These are phyloP conservation scores for Thuidium tamariscinum DNA, from an alignment of 225 moss, liverwort and hornwort genomes.

Conservation along the genomic window DNA sequence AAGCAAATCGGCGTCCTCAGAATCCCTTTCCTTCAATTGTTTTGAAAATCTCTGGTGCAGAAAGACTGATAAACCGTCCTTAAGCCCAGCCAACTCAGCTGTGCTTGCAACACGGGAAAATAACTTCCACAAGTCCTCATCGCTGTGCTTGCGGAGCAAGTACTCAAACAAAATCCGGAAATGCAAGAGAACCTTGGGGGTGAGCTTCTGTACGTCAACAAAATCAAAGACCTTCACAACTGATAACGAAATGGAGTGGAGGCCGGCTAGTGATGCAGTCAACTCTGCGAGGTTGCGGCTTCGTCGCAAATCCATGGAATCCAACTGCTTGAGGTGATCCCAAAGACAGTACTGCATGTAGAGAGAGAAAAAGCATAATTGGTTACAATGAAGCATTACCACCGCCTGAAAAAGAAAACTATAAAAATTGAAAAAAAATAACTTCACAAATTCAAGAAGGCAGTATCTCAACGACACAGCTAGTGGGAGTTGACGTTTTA, in stretches of 20 bases:
- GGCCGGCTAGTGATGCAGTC: constrained; percentile 50
- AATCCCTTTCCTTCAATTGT: not conserved
- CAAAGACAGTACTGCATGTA: constrained; percentile 74
- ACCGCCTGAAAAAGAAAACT: too few species aligned
- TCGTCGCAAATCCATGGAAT: constrained; percentile 67
- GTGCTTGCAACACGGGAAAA: constrained; percentile 74
- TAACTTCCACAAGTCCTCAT: constrained; percentile 61
- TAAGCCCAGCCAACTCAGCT: constrained; percentile 45
- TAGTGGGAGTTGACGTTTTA: not conserved
- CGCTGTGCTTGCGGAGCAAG: constrained; percentile 41
- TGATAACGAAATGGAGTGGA: constrained; percentile 60
- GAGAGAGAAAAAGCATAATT: not conserved
- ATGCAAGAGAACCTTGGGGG: constrained; percentile 68
- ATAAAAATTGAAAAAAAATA: not conserved
- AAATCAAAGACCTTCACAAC: constrained; percentile 88
- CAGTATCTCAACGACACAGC: not conserved
- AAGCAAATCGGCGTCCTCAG: constrained; percentile 2
- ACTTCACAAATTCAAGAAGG: not conserved
- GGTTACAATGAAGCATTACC: not conserved
- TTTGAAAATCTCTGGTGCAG: constrained; percentile 40
- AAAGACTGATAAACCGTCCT: constrained; percentile 61
- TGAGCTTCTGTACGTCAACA: constrained; percentile 53
- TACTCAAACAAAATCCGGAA: constrained; percentile 69
- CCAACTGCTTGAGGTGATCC: constrained; percentile 96
- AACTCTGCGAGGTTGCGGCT: constrained; percentile 76